These are phyloP conservation scores for Groenewaldozyma sp. DNA, from an alignment of 1,139 yeast genomes.

Conservation along the genomic window DNA sequence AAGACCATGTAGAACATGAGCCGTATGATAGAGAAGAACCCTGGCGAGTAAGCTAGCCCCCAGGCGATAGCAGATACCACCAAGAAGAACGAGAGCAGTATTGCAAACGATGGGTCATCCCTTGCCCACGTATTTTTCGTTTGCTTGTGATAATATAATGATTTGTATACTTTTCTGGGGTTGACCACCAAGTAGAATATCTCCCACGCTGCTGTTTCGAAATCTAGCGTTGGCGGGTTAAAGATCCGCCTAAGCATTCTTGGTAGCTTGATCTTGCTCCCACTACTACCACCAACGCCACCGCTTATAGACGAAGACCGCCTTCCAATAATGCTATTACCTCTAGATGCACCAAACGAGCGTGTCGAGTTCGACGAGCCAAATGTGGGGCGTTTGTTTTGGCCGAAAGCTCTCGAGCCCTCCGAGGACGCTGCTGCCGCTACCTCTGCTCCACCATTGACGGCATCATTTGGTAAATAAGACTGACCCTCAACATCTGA, in stretches of 20 bases:
- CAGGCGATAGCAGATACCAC: constrained; percentile 75
- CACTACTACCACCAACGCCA: too few species aligned
- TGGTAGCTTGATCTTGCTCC: constrained; percentile 22
- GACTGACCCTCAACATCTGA: too few species aligned
- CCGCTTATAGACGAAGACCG: not conserved
- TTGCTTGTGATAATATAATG: constrained; percentile 70
- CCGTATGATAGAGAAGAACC: constrained; percentile 47
- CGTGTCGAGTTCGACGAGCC: too few species aligned
- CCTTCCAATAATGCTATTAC: too few species aligned
- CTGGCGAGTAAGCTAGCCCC: constrained; percentile 77
- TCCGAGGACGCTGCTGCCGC: too few species aligned
- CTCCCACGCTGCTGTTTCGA: constrained; percentile 92
- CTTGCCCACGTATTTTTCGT: constrained; percentile 69
- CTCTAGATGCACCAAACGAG: too few species aligned
- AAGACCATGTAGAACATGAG: constrained; percentile 75
- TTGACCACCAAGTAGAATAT: constrained; percentile 61
- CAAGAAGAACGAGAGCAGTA: constrained; percentile 55
- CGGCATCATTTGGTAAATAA: too few species aligned
- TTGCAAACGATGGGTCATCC: constrained; percentile 84
- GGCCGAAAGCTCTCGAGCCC: too few species aligned
- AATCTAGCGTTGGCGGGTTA: constrained; percentile 75
- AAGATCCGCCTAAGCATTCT: constrained; percentile 38
- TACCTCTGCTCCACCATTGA: too few species aligned
- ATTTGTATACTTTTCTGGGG: constrained; percentile 75
- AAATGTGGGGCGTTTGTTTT: too few species aligned